Conservation (phyloP, 192 early-diverging fungal species). For the Linnemannia zychae region DNA sequence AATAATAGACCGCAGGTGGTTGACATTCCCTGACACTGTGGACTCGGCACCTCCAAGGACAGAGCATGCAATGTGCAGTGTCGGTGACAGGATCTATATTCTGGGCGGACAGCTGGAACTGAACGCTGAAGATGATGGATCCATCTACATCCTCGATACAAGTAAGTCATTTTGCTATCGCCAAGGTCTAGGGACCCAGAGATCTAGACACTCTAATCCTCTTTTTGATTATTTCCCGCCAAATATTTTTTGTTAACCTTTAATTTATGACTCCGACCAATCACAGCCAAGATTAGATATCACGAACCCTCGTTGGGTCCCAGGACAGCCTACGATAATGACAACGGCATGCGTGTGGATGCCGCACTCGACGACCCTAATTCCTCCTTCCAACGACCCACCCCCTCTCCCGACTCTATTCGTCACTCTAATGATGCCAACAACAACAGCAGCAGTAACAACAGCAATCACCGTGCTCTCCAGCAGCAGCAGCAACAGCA, state of each 20-base stretch:
- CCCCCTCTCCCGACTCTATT: constrained; percentile 32
- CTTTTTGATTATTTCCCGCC: not conserved
- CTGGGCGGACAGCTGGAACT: constrained; percentile 66
- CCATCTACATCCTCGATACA: constrained; percentile 49
- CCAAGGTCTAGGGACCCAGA: not conserved
- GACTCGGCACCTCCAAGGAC: constrained; percentile 62
- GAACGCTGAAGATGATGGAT: constrained; percentile 37
- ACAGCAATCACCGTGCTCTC: constrained; percentile 13
- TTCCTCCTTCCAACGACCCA: constrained; percentile 21
- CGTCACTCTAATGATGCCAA: constrained; percentile 34
- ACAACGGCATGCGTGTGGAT: constrained; percentile 20
- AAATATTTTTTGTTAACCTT: not conserved
- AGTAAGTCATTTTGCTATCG: constrained; percentile 18
- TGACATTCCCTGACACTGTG: constrained; percentile 69
- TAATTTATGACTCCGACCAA: not conserved
- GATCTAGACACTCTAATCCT: not conserved
- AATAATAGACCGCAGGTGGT: constrained; percentile 64
- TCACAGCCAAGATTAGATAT: constrained; percentile 47
- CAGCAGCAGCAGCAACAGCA: constrained; percentile 11
- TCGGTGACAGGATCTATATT: constrained; percentile 64
- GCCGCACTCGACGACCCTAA: constrained; percentile 14
- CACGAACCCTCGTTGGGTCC: constrained; percentile 35
- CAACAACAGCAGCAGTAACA: not conserved
- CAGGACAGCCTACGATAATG: constrained; percentile 34
- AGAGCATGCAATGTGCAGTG: constrained; percentile 59